Conservation (phyloP, 495 filamentous ascomycete species). For the Hypoxylon intermedium region DNA sequence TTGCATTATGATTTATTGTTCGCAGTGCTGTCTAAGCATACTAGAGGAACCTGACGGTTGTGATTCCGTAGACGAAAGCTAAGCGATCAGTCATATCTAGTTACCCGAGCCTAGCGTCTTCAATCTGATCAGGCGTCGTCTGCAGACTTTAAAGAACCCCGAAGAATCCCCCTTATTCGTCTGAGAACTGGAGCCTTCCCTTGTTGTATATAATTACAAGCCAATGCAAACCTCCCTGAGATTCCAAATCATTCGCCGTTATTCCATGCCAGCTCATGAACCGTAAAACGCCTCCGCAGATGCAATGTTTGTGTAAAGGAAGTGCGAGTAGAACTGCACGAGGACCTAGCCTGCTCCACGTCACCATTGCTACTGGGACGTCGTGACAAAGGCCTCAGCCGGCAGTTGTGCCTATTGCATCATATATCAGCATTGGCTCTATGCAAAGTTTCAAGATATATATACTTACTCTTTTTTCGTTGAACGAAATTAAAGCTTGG, state of each 20-base stretch:
- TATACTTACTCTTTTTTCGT: slow-evolving; percentile 56
- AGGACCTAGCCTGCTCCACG: neutral
- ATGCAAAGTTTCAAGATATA: neutral
- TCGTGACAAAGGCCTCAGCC: slow-evolving; percentile 45
- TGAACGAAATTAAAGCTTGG: slow-evolving; percentile 70
- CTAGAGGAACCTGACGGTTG: slow-evolving; percentile 7
- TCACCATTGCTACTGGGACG: slow-evolving; percentile 16
- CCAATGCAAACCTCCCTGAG: slow-evolving; percentile 2
- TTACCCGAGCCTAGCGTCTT: neutral
- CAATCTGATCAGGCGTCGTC: slow-evolving; percentile 10
- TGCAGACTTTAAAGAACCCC: slow-evolving; percentile 2
- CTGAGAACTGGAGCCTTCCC: neutral
- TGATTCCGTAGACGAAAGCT: slow-evolving; percentile 6
- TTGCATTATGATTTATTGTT: slow-evolving; percentile 13
- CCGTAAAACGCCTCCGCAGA: slow-evolving; percentile 29
- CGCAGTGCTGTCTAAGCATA: neutral
- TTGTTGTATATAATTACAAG: slow-evolving; percentile 15
- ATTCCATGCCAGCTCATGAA: slow-evolving; percentile 14
- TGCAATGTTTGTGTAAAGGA: slow-evolving; percentile 15
- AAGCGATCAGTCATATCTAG: neutral
- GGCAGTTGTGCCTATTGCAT: slow-evolving; percentile 45
- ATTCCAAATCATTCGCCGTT: slow-evolving; percentile 10
- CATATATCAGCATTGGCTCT: slow-evolving; percentile 11
- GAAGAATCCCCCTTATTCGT: neutral
- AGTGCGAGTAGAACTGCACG: neutral